Percentiles rank a stretch among this genome's conserved stretches.
phyloP scores from a whole-genome alignment of 2,329 filamentous ascomycete species.

The Lojkania enalia region DNA sequence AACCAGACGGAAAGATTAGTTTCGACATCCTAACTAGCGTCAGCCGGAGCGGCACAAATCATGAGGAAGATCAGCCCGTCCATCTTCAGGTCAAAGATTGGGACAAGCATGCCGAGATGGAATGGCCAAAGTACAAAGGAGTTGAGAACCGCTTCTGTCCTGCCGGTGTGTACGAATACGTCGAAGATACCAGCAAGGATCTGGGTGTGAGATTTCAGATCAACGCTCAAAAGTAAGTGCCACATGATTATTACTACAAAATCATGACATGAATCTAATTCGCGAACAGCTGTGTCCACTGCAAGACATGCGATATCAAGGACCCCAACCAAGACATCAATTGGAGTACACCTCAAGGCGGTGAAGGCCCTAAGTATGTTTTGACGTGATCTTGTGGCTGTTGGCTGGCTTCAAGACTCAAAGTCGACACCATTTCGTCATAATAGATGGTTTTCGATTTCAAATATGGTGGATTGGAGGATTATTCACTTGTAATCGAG shows the following conservation, averaged over 20 bases:
- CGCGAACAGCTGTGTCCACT: slow-evolving; percentile 83
- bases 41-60: slow-evolving; percentile 92
- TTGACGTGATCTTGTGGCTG: slow-evolving; percentile 52
- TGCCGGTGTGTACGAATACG: slow-evolving; percentile 96
- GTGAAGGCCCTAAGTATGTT: slow-evolving; percentile 71
- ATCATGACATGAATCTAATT: slow-evolving; percentile 34
- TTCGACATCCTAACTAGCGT: slow-evolving; percentile 98
- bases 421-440: too few relatives aligned
- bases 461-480: too few relatives aligned
- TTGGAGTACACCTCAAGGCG: slow-evolving; percentile 85
- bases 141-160: slow-evolving; percentile 97
- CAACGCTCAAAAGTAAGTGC: slow-evolving; percentile 89
- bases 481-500: too few relatives aligned
- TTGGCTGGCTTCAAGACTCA: background rate
- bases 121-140: slow-evolving; percentile 87
- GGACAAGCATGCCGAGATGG: slow-evolving; percentile 82
- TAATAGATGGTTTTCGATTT: background rate
- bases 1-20: slow-evolving; percentile 90
- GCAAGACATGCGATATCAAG: slow-evolving; percentile 99
- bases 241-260: background rate
- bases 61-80: slow-evolving; percentile 97
- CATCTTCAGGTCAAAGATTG: slow-evolving; percentile 95
- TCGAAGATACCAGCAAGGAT: slow-evolving; percentile 86
- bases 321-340: slow-evolving; percentile 96
- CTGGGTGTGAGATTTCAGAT: slow-evolving; percentile 95